Percentiles rank a stretch among this genome's conserved stretches.
Evolutionary conservation across 208 protist genomes (phyloP).

Genomic region (Wallacemonas sp.): DNA sequence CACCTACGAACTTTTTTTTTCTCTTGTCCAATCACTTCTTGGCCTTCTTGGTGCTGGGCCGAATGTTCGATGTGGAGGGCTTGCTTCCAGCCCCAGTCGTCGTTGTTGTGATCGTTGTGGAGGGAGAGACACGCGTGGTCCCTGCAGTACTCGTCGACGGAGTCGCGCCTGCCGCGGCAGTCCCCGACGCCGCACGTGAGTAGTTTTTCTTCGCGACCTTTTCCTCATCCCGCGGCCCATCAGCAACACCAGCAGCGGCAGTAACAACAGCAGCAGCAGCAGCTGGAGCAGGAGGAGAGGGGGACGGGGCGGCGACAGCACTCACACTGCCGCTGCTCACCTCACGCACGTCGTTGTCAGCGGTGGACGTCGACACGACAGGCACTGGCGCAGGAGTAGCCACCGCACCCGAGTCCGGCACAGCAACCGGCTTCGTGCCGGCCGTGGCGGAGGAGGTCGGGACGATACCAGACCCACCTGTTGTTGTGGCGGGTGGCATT

Average conservation of each 20-base stretch:
- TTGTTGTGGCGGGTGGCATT: too few relatives aligned
- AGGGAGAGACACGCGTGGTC: too few relatives aligned
- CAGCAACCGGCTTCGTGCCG: too few relatives aligned
- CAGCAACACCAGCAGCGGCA: background rate
- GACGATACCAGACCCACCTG: too few relatives aligned
- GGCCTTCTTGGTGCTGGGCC: conserved; percentile 6
- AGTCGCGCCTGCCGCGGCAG: background rate
- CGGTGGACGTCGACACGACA: background rate
- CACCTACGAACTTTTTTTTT: background rate
- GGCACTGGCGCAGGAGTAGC: background rate
- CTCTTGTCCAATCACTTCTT: background rate
- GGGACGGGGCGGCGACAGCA: too few relatives aligned
- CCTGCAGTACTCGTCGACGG: too few relatives aligned
- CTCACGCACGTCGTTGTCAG: background rate
- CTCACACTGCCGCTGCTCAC: too few relatives aligned
- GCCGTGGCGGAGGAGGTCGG: too few relatives aligned
- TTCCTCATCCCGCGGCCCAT: background rate
- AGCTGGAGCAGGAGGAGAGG: too few relatives aligned
- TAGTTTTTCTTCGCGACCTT: background rate
- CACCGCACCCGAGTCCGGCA: too few relatives aligned
- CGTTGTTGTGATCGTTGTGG: too few relatives aligned
- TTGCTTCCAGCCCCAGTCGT: background rate
- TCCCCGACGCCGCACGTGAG: background rate
- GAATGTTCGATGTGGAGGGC: background rate
- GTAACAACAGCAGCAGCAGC: conserved; percentile 2